Evolutionary conservation across 1,284 basidiomycete species (phyloP).

Genomic region (Xerocomus nothofagi): DNA sequence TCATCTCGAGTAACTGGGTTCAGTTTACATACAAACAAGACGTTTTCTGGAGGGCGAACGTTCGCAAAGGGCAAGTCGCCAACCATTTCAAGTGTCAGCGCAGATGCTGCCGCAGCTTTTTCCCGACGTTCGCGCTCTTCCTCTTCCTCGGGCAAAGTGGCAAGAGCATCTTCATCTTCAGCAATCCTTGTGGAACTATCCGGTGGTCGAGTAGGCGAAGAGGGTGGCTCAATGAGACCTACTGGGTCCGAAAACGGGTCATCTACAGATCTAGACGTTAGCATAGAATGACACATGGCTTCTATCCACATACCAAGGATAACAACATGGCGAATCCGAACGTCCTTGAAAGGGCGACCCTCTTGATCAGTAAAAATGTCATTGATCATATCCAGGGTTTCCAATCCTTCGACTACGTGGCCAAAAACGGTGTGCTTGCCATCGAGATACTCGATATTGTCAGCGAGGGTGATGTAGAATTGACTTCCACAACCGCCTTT

Average conservation of each 20-base stretch:
- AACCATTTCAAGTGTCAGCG: conserved; percentile 98
- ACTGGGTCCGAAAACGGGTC: conserved; percentile 92
- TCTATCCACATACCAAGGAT: conserved; percentile 66
- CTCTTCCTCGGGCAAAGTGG: conserved; percentile 78
- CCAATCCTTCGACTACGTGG: conserved; percentile 91
- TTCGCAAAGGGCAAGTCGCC: conserved; percentile 98
- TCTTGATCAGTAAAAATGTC: conserved; percentile 88
- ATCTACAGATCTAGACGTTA: conserved; percentile 49
- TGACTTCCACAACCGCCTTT: conserved; percentile 88
- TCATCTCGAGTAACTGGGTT: conserved; percentile 95
- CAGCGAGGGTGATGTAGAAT: conserved; percentile 93
- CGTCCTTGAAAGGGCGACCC: conserved; percentile 89
- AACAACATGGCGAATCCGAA: conserved; percentile 90
- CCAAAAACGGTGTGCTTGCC: conserved; percentile 96
- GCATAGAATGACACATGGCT: conserved; percentile 2
- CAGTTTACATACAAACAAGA: conserved; percentile 98
- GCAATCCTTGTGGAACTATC: conserved; percentile 86
- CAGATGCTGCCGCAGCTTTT: conserved; percentile 88
- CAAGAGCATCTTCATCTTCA: conserved; percentile 86
- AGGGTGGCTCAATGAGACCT: conserved; percentile 69
- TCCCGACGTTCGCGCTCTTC: conserved; percentile 77
- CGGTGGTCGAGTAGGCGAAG: conserved; percentile 76
- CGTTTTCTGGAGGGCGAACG: conserved; percentile 96
- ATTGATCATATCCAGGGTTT: conserved; percentile 92
- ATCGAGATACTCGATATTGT: conserved; percentile 93